Percentiles rank a stretch among this genome's conserved stretches.
Evolutionary conservation across 768 basidiomycete genomes (phyloP).

Genomic region (Mycena vitilis): DNA sequence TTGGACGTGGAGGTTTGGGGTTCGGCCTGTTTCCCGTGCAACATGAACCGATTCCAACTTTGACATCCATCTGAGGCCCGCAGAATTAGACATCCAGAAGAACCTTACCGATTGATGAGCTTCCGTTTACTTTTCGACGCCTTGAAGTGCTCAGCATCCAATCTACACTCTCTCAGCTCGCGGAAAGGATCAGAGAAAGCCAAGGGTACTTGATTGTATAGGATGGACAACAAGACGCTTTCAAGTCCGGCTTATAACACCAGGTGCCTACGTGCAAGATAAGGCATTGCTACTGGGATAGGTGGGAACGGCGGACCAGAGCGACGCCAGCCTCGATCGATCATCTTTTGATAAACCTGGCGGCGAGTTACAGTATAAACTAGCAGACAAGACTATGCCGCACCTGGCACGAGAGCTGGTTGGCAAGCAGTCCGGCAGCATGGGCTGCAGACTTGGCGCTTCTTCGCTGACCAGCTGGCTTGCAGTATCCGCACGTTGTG

Average conservation of each 20-base stretch:
- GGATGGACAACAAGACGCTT: constrained; percentile 88
- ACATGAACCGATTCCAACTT: constrained; percentile 82
- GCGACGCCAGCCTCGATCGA: constrained; percentile 87
- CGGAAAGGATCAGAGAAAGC: neutral
- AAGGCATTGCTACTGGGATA: neutral
- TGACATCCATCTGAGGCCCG: neutral
- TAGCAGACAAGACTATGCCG: neutral
- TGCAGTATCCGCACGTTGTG: constrained; percentile 78
- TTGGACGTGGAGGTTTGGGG: constrained; percentile 40
- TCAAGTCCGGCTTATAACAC: constrained; percentile 90
- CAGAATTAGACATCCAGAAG: constrained; percentile 5
- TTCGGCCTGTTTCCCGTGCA: constrained; percentile 54
- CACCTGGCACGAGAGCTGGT: constrained; percentile 67
- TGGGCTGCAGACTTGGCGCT: constrained; percentile 54
- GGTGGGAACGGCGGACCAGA: constrained; percentile 58
- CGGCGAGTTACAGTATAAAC: neutral
- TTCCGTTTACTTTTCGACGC: constrained; percentile 82
- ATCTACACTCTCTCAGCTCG: constrained; percentile 51
- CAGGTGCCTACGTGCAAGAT: constrained; percentile 58
- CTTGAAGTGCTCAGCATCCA: constrained; percentile 74
- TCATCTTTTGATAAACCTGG: constrained; percentile 85
- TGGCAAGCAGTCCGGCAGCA: constrained; percentile 61
- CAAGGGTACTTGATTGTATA: constrained; percentile 85
- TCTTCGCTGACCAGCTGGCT: constrained; percentile 63
- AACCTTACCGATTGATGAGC: constrained; percentile 71